Conservation (phyloP, 306 rosid species). For the Pyrus pyrifolia region DNA sequence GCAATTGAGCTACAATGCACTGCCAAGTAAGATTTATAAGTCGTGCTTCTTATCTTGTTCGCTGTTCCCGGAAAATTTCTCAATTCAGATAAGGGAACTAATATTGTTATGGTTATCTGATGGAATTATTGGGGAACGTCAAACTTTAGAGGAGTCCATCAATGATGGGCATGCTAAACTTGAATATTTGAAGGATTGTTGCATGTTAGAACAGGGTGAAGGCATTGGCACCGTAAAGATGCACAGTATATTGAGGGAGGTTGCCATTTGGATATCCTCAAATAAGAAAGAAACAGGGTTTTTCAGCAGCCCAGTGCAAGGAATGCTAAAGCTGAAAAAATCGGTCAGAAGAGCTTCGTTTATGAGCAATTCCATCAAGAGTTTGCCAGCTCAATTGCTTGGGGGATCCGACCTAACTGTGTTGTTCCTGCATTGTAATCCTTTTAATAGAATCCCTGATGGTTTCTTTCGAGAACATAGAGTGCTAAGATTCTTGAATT, state of each 20-base stretch:
- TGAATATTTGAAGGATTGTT: constrained; percentile 18
- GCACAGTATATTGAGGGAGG: constrained; percentile 11
- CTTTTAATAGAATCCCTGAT: background rate
- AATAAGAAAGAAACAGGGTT: constrained; percentile 1
- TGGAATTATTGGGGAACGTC: constrained; percentile 10
- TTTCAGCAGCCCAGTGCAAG: constrained; percentile 2
- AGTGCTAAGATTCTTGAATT: constrained; percentile 7
- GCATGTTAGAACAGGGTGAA: constrained; percentile 18
- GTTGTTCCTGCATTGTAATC: constrained; percentile 10
- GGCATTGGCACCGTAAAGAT: background rate
- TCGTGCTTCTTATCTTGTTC: constrained; percentile 19
- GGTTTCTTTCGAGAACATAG: background rate
- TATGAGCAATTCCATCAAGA: background rate
- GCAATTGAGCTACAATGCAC: constrained; percentile 7
- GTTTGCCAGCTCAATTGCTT: background rate
- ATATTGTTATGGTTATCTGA: constrained; percentile 6
- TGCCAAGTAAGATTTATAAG: constrained; percentile 3
- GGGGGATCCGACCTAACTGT: background rate
- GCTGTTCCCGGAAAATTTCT: constrained; percentile 7
- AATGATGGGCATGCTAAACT: constrained; percentile 16
- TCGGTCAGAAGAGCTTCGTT: constrained; percentile 4
- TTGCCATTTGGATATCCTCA: constrained; percentile 11
- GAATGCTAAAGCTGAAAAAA: background rate
- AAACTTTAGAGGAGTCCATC: constrained; percentile 8
- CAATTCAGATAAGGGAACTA: constrained; percentile 11